phyloP scores from a whole-genome alignment of 129 eudicot species.

The Pittosporum tobira region DNA sequence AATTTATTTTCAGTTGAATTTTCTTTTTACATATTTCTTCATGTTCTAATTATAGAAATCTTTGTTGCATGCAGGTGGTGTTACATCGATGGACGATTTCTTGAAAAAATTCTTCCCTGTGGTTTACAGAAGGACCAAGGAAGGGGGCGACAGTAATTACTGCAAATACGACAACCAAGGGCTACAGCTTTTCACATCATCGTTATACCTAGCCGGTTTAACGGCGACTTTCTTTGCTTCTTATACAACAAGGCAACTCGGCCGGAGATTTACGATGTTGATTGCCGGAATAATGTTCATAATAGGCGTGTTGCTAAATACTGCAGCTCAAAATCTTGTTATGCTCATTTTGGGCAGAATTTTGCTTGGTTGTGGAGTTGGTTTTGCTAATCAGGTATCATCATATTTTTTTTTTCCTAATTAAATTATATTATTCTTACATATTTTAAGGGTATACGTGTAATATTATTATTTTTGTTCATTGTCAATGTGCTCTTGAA shows the following conservation, averaged over 20 bases:
- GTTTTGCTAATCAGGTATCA: conserved; percentile 89
- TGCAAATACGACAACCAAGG: conserved; percentile 95
- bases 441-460: neutral
- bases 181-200: conserved; percentile 80
- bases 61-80: conserved; percentile 63
- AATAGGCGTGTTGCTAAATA: conserved; percentile 56
- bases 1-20: neutral
- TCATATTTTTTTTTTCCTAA: neutral
- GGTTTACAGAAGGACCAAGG: conserved; percentile 35
- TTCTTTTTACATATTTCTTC: neutral
- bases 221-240: conserved; percentile 97
- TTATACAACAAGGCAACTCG: conserved; percentile 64
- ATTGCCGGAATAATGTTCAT: conserved; percentile 82
- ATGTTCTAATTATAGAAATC: neutral
- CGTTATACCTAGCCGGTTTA: conserved; percentile 78
- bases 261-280: conserved; percentile 70
- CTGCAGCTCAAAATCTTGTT: conserved; percentile 68
- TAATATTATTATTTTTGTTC: neutral
- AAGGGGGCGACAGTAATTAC: conserved; percentile 40
- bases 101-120: conserved; percentile 73
- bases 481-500: neutral
- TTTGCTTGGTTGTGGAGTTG: conserved; percentile 91
- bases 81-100: conserved; percentile 76
- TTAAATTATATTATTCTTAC: neutral
- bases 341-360: conserved; percentile 92